Percentiles rank a stretch among this genome's conserved stretches.
These are phyloP conservation scores for Lactarius trivialis DNA, from an alignment of 768 basidiomycete species.

Conservation along the genomic window DNA sequence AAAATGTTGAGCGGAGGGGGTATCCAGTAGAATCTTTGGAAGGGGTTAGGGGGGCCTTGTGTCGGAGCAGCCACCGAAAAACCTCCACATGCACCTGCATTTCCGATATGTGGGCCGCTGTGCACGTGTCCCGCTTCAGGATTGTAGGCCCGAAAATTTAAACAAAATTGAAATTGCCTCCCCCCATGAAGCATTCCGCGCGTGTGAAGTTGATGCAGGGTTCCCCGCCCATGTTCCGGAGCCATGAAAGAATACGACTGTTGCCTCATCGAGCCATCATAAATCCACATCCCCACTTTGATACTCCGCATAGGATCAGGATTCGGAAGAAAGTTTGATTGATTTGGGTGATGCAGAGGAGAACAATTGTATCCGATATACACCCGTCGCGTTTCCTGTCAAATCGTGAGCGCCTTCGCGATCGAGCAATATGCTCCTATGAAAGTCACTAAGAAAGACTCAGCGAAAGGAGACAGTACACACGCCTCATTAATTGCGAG, in stretches of 20 bases:
- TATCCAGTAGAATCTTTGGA: background rate
- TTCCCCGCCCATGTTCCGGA: conserved; percentile 3
- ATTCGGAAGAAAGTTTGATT: conserved; percentile 19
- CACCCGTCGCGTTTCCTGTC: background rate
- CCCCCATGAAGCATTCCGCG: conserved; percentile 1
- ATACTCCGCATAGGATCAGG: conserved; percentile 14
- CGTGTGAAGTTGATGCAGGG: conserved; percentile 5
- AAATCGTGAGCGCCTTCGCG: background rate
- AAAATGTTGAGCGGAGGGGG: background rate
- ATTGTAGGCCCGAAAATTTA: conserved; percentile 1
- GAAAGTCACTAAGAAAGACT: background rate
- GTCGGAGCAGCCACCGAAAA: conserved; percentile 7
- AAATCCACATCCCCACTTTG: background rate
- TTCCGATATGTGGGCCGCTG: background rate
- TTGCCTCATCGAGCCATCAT: conserved; percentile 9
- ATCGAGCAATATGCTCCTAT: background rate
- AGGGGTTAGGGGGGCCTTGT: conserved; percentile 4
- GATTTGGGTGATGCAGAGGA: conserved; percentile 13
- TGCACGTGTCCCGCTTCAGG: conserved; percentile 16
- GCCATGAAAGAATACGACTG: background rate
- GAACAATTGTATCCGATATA: background rate
- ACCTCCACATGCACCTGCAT: background rate
- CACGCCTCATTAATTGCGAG: background rate
- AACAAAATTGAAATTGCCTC: conserved; percentile 6
- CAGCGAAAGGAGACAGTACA: background rate